A percentile compares a stretch with the other conserved stretches of the same genome.
These are phyloP conservation scores for Cryoendolithus antarcticus DNA, from an alignment of 2,329 filamentous ascomycete species.

Conservation along the genomic window DNA sequence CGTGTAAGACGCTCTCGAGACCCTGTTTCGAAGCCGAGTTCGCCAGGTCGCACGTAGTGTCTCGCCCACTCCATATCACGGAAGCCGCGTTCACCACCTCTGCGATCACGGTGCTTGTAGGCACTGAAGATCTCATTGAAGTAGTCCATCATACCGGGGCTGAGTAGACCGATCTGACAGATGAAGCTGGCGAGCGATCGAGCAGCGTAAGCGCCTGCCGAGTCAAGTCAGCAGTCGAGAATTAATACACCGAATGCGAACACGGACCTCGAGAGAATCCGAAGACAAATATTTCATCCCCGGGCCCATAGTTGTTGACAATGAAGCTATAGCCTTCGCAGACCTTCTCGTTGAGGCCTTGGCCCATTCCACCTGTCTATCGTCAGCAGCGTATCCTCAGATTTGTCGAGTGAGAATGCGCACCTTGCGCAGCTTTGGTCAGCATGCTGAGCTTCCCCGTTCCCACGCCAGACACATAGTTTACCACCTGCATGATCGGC, in stretches of 20 bases:
- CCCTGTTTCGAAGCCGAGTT: slow-evolving; percentile 18
- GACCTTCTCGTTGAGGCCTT: slow-evolving; percentile 31
- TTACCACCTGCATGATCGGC: slow-evolving; percentile 33
- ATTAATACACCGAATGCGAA: too few relatives aligned
- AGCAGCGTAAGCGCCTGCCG: slow-evolving; percentile 18
- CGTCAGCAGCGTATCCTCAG: neutral
- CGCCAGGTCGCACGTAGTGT: slow-evolving; percentile 2
- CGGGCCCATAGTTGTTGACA: slow-evolving; percentile 36
- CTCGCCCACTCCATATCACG: slow-evolving; percentile 6
- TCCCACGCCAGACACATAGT: slow-evolving; percentile 34
- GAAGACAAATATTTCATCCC: slow-evolving; percentile 33
- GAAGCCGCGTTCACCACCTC: slow-evolving; percentile 1
- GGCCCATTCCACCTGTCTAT: slow-evolving; percentile 6
- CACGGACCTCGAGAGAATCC: slow-evolving; percentile 28
- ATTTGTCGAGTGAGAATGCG: too few relatives aligned
- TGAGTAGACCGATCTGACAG: slow-evolving; percentile 7
- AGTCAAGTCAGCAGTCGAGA: too few relatives aligned
- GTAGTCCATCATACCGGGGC: slow-evolving; percentile 6
- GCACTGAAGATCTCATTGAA: slow-evolving; percentile 8
- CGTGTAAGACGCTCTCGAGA: slow-evolving; percentile 30
- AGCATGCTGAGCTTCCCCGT: slow-evolving; percentile 23
- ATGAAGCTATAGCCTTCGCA: slow-evolving; percentile 35
- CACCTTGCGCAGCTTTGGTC: slow-evolving; percentile 2
- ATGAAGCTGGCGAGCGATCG: slow-evolving; percentile 9
- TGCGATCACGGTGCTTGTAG: slow-evolving; percentile 1